These are phyloP conservation scores for Dactylellina cionopaga DNA, from an alignment of 2,329 filamentous ascomycete genomes.

Conservation along the genomic window DNA sequence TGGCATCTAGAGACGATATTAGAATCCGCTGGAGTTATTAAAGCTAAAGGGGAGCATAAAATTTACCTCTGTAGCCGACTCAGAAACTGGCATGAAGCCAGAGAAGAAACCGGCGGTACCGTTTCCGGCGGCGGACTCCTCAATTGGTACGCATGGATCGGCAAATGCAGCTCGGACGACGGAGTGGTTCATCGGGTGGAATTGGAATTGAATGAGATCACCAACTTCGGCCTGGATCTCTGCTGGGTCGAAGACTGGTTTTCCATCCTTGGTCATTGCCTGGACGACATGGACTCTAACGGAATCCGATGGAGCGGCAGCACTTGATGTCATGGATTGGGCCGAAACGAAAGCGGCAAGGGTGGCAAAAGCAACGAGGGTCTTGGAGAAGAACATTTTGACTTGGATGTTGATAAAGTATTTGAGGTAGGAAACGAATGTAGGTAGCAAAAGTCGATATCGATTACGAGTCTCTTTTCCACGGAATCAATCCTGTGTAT, in stretches of 20 bases:
- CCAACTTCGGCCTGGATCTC: constrained; percentile 54
- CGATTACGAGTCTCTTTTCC: constrained; percentile 11
- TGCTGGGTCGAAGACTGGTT: constrained; percentile 52
- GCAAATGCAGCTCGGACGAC: constrained; percentile 81
- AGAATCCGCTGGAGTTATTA: constrained; percentile 1
- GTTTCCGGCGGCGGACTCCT: constrained; percentile 51
- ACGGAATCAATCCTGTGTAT: constrained; percentile 51
- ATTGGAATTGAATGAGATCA: constrained; percentile 56
- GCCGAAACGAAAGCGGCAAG: constrained; percentile 57
- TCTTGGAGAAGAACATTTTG: constrained; percentile 59
- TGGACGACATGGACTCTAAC: constrained; percentile 59
- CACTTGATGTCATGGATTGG: constrained; percentile 56
- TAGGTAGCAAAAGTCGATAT: constrained; percentile 15
- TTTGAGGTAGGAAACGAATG: constrained; percentile 8
- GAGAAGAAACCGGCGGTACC: constrained; percentile 69
- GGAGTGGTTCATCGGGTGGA: constrained; percentile 72
- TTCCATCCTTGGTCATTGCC: constrained; percentile 60
- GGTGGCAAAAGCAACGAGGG: constrained; percentile 54
- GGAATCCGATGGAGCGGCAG: constrained; percentile 51
- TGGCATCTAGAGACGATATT: constrained; percentile 45
- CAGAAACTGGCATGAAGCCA: constrained; percentile 73
- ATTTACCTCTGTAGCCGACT: constrained; percentile 64
- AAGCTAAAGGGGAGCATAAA: constrained; percentile 62
- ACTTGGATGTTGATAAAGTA: constrained; percentile 11
- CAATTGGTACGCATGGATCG: constrained; percentile 73